Evolutionary conservation across 345 rosid species (phyloP).

Genomic region (Triadica sebifera): DNA sequence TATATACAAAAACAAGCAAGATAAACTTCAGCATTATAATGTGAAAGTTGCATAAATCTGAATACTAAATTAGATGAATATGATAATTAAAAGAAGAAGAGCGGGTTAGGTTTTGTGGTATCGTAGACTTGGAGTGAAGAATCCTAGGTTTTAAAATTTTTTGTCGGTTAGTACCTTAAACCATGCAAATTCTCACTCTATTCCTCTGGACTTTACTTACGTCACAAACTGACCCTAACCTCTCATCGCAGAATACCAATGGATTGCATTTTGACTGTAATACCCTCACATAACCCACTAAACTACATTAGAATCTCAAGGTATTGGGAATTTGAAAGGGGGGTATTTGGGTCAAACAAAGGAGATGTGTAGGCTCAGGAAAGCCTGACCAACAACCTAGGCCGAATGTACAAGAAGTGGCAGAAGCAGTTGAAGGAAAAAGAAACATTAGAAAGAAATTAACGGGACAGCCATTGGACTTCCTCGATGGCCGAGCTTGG

Average conservation of each 20-base stretch:
- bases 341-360: constrained; percentile 6
- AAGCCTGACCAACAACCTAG: no score
- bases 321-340: no score
- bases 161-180: background rate
- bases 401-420: constrained; percentile 26
- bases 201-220: background rate
- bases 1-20: no score
- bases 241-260: background rate
- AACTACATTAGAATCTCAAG: no score
- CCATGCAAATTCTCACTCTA: constrained; percentile 3
- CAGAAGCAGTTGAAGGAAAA: constrained; percentile 12
- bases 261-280: background rate
- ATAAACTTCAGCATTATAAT: no score
- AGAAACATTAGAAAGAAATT: background rate
- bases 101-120: background rate
- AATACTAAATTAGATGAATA: no score
- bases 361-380: no score
- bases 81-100: background rate
- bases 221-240: background rate
- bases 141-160: background rate
- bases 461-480: constrained; percentile 13
- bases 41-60: no score
- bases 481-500: constrained; percentile 5
- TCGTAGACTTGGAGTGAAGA: no score
- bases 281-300: background rate